Evolutionary conservation across 129 eudicot genomes (phyloP).

Genomic region (Silybum marianum): DNA sequence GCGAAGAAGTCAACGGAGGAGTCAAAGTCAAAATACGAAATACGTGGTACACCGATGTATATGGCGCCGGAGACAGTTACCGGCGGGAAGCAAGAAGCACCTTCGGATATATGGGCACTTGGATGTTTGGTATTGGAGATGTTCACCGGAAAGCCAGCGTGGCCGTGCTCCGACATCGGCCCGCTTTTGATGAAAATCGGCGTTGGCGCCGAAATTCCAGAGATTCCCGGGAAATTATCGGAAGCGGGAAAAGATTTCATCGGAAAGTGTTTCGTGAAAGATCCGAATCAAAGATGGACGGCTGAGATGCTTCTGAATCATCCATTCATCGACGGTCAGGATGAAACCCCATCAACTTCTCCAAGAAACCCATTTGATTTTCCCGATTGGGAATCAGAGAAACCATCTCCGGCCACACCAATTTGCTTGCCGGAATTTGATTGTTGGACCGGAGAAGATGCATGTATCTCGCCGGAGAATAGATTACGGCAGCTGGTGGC

Average conservation of each 20-base stretch:
- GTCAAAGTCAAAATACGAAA: conserved; percentile 16
- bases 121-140: conserved; percentile 84
- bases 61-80: conserved; percentile 82
- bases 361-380: conserved; percentile 83
- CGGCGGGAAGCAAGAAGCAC: conserved; percentile 50
- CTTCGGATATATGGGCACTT: conserved; percentile 85
- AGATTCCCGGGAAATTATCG: conserved; percentile 52
- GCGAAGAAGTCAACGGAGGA: conserved; percentile 15
- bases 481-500: conserved; percentile 40
- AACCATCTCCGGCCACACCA: conserved; percentile 28
- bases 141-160: conserved; percentile 68
- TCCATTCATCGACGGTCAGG: conserved; percentile 48
- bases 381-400: conserved; percentile 60
- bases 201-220: conserved; percentile 60
- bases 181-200: conserved; percentile 57
- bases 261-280: conserved; percentile 60
- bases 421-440: conserved; percentile 5
- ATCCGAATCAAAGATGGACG: conserved; percentile 80
- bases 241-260: conserved; percentile 78
- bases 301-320: conserved; percentile 88
- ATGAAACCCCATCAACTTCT: conserved; percentile 31
- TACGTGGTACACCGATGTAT: conserved; percentile 73
- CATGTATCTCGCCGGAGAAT: conserved; percentile 16
- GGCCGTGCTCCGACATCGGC: conserved; percentile 48
- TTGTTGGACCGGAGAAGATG: conserved; percentile 6